Base-by-base conservation (phyloP, 805 yeast genomes). In the Lachancea sp. region DNA sequence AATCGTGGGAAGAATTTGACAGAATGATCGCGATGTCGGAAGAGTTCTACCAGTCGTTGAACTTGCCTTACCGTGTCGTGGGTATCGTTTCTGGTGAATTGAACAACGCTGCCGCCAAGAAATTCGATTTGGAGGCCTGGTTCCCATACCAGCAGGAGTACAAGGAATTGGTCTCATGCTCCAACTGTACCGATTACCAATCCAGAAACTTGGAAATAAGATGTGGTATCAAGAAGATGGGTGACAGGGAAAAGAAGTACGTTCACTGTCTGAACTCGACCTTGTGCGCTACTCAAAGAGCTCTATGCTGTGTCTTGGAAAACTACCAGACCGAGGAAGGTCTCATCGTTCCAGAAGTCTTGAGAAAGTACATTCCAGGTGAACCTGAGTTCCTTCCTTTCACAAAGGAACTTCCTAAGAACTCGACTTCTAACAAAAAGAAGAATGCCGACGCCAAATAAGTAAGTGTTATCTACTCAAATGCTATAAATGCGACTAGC, bases 71-170 rank as follows among this genome's bases (percentile, higher is more conserved):
- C 77, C 81, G 98, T 68, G 93, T 93, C 48, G 99, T 93, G 52
- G 95, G 95, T 58, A 93, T 93, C 68, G 99, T 93, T 51, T 88
- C 96, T 49, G 99, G 98, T 60, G 99, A 91, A 74, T 81, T 93
- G 67, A 93, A 93, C 78, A 93, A 93, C 60, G 97, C 99, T 44
- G 99, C 99, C 51, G 98, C 99, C 55, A 93, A 93, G 77, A 93
- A 93, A 71, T 93, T 84, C 74, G 99, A 93, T 74, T 78, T 93
- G 65, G 99, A 93, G 76, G 99, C 99, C 42, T 93, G 99, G 99
- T 93, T 93, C 95, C 99, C 99, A 65, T 93, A 77, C 86, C 99
- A 93, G 77, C 78, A 89, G 68, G 99, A 93, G 72, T 93, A 86
- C 75, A 93, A 93, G 73, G 99, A 93, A 74, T 81, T 93, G 61